Base-by-base conservation (phyloP, 2,329 filamentous ascomycete species). In the Didymella segeticola region DNA sequence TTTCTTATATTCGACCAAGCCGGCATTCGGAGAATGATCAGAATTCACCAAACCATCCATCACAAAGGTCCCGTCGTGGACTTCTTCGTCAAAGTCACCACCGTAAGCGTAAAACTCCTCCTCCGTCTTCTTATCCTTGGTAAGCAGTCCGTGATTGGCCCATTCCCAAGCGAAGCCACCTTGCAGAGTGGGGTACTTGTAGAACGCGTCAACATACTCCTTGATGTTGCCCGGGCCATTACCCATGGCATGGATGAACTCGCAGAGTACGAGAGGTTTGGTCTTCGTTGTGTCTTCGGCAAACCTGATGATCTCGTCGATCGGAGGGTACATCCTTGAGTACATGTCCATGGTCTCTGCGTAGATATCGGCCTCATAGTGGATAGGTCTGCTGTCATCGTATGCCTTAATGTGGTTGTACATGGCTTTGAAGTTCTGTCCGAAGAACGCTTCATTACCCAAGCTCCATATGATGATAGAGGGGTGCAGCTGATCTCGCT, bases 371-470 rank as follows among this genome's bases (percentile, higher is more conserved):
- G 84, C 85, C 67, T 89, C 87, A 63, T 89, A 89, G 68, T 90
- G 87, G 0, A 89, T 77, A 0, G 83, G 79, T 5, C 87, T 77
- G 1, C 79, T 80, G 0, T 82, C 78, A 59, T 90, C 87, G n/a
- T 79, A 75, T 1, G 73, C 53, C 56, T 84, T 86, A 43, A 82
- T 80, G 67, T 82, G 87, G 3, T 86, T 75, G 61, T 86, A 86
- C 88, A 91, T 91, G 27, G 83, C 84, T 38, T 78, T 79, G 64
- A 88, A 86, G 64, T 91, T 90, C 8, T 78, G 75, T 0, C 88
- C 88, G 63, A 89, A 90, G 66, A 89, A 90, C 0, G 87, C 83
- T 67, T 91, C 88, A 63, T 91, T 91, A 0, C 88, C 89, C 0
- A 91, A 77, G 39, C 85, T 88, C 89, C 89, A 91, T 34, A 90